Evolutionary conservation across 805 yeast species (phyloP).

Genomic region (Candida namnaoensis): DNA sequence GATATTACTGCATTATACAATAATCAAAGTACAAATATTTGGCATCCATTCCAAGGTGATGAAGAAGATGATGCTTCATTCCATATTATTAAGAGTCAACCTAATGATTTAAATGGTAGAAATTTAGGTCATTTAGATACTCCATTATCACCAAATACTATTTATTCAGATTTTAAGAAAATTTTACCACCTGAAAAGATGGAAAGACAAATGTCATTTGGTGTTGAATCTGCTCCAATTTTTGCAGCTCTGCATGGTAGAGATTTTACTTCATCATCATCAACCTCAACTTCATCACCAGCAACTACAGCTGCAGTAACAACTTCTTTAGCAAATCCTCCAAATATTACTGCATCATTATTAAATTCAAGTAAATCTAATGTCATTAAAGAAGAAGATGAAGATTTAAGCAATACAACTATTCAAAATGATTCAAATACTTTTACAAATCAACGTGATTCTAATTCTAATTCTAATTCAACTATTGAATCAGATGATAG

Average conservation of each 20-base stretch:
- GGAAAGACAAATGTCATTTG: slow-evolving; percentile 15
- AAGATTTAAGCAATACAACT: too few relatives aligned
- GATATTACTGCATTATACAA: slow-evolving; percentile 27
- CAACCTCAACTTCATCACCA: too few relatives aligned
- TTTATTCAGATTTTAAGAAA: not conserved
- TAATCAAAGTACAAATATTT: slow-evolving; percentile 10
- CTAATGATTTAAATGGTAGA: not conserved
- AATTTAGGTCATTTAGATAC: not conserved
- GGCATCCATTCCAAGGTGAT: slow-evolving; percentile 18
- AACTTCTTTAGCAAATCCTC: too few relatives aligned
- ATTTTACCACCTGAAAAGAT: not conserved
- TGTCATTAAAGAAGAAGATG: too few relatives aligned
- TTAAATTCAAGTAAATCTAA: too few relatives aligned
- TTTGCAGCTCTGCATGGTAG: not conserved
- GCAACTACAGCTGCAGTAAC: not conserved
- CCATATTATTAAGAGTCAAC: not conserved
- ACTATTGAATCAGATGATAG: too few relatives aligned
- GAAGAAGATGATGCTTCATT: not conserved
- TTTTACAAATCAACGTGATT: too few relatives aligned
- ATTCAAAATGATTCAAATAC: too few relatives aligned
- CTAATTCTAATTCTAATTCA: too few relatives aligned
- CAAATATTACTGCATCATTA: too few relatives aligned
- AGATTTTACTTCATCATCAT: too few relatives aligned
- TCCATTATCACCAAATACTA: not conserved
- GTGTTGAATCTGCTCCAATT: slow-evolving; percentile 15